Evolutionary conservation across 768 basidiomycete genomes (phyloP).

Genomic region (Amanita polypyramis): DNA sequence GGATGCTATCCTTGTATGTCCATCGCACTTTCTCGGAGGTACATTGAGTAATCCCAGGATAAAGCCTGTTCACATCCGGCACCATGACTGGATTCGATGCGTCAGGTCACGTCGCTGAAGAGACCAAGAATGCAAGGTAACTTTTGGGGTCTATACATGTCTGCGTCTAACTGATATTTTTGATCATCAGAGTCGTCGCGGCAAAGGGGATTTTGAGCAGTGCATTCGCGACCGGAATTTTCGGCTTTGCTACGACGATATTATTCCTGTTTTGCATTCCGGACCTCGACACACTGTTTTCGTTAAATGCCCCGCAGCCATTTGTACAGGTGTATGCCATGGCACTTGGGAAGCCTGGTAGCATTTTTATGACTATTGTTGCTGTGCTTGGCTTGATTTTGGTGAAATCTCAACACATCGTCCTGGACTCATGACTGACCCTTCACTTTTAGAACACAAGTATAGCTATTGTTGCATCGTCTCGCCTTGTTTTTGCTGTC

Average conservation of each 20-base stretch:
- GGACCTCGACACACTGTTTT: slow-evolving; percentile 63
- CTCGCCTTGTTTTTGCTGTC: slow-evolving; percentile 82
- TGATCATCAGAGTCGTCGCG: slow-evolving; percentile 48
- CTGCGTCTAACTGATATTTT: slow-evolving; percentile 1
- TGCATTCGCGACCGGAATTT: slow-evolving; percentile 63
- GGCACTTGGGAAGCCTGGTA: slow-evolving; percentile 69
- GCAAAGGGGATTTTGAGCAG: slow-evolving; percentile 76
- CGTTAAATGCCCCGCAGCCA: slow-evolving; percentile 77
- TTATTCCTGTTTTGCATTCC: slow-evolving; percentile 82
- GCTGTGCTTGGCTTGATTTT: slow-evolving; percentile 80
- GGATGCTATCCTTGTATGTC: slow-evolving; percentile 73
- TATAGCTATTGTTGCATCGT: slow-evolving; percentile 80
- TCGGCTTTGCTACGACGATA: slow-evolving; percentile 73
- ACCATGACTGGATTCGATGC: slow-evolving; percentile 90
- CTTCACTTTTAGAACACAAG: slow-evolving; percentile 60
- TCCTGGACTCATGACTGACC: neutral
- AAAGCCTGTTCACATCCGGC: slow-evolving; percentile 76
- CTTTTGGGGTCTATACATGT: neutral
- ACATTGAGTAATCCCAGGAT: neutral
- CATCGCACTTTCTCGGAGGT: neutral
- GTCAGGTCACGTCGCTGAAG: slow-evolving; percentile 80
- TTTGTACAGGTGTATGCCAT: slow-evolving; percentile 84
- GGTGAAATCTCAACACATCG: slow-evolving; percentile 28
- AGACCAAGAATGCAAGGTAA: slow-evolving; percentile 73
- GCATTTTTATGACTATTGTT: slow-evolving; percentile 81